phyloP scores from a whole-genome alignment of 2,329 filamentous ascomycete genomes.

The Colletotrichum sp. region DNA sequence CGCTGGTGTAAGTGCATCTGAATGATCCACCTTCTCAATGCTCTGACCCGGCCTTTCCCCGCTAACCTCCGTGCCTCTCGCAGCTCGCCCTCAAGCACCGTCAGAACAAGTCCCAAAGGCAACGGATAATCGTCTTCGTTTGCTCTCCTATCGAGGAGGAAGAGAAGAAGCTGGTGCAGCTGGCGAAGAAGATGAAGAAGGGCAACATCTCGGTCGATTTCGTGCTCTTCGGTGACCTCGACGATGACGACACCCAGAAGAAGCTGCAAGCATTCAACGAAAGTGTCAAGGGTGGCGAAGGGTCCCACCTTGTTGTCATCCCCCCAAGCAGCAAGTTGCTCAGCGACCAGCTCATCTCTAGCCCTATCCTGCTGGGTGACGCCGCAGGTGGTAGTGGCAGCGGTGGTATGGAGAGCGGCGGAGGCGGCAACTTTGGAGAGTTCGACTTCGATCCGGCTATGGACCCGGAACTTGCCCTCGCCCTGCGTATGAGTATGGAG shows the following conservation, averaged over 20 bases:
- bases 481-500: constrained; percentile 96
- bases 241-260: constrained; percentile 85
- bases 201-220: constrained; percentile 93
- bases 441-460: constrained; percentile 90
- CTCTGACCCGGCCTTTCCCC: constrained; percentile 9
- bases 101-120: constrained; percentile 95
- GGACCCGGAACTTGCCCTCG: constrained; percentile 93
- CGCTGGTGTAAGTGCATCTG: constrained; percentile 72
- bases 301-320: constrained; percentile 89
- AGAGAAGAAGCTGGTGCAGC: constrained; percentile 84
- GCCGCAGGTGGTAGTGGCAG: constrained; percentile 59
- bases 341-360: constrained; percentile 88
- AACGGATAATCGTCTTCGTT: constrained; percentile 95
- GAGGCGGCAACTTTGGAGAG: constrained; percentile 66
- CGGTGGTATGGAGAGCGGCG: constrained; percentile 53
- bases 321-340: constrained; percentile 90
- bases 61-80: constrained; percentile 26
- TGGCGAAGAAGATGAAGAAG: constrained; percentile 99
- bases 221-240: constrained; percentile 91
- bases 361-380: constrained; percentile 88
- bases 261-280: constrained; percentile 96
- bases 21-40: not conserved
- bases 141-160: constrained; percentile 92
- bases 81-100: constrained; percentile 96
- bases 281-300: constrained; percentile 87